phyloP scores from a whole-genome alignment of 2,329 filamentous ascomycete species.

The Pseudogymnoascus sp. region DNA sequence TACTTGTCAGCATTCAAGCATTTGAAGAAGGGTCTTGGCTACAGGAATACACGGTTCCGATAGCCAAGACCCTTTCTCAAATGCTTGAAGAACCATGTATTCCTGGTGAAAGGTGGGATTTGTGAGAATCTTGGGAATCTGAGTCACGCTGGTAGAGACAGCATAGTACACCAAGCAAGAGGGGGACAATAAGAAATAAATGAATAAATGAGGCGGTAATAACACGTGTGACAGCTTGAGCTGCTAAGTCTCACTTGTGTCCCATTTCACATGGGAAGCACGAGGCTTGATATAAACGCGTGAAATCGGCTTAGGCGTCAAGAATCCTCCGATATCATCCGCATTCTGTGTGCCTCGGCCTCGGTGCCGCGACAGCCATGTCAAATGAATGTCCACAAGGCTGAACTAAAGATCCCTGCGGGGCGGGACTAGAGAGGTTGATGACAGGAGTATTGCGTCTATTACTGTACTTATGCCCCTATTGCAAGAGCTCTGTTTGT shows the following conservation, averaged over 20 bases:
- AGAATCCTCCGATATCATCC: slow-evolving; percentile 3
- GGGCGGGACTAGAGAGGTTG: background rate
- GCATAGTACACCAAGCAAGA: background rate
- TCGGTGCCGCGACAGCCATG: background rate
- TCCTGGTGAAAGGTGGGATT: background rate
- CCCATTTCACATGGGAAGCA: background rate
- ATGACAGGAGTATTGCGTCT: background rate
- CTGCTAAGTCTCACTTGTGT: background rate
- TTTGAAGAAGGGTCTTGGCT: background rate
- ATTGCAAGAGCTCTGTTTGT: background rate
- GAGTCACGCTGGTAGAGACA: background rate
- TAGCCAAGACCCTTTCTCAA: too few species aligned
- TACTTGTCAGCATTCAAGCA: background rate
- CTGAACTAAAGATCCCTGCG: background rate
- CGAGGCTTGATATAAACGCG: background rate
- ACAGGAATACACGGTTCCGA: background rate
- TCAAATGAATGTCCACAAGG: slow-evolving; percentile 3
- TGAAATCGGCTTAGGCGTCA: background rate
- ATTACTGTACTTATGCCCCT: background rate
- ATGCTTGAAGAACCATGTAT: background rate
- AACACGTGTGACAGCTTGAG: background rate
- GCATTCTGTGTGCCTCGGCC: background rate
- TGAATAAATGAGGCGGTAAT: background rate
- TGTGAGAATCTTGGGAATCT: background rate
- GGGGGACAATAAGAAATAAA: background rate